Percentiles rank a stretch among this genome's conserved stretches.
phyloP scores from a whole-genome alignment of 2,329 filamentous ascomycete species.

The Penicillium concentricum region DNA sequence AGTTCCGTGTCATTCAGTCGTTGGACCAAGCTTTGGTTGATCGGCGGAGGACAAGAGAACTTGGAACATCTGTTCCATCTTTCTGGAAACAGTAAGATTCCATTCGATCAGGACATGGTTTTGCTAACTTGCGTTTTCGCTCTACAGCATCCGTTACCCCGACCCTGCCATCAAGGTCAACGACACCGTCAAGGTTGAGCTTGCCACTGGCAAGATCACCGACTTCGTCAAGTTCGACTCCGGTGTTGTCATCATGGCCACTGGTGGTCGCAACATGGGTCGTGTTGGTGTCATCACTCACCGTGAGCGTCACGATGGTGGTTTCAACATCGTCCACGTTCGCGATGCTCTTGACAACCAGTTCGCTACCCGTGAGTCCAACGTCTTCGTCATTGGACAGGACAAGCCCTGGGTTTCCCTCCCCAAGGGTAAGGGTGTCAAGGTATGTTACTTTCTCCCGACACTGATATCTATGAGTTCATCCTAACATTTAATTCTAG shows the following conservation, averaged over 20 bases:
- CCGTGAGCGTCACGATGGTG: conserved; percentile 99
- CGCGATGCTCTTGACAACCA: conserved; percentile 96
- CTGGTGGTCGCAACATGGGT: conserved; percentile 99
- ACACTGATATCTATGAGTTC: background rate
- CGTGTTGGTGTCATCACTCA: conserved; percentile 99
- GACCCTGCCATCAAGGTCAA: conserved; percentile 99
- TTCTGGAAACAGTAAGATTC: conserved; percentile 37
- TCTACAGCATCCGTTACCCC: conserved; percentile 91
- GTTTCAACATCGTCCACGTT: conserved; percentile 98
- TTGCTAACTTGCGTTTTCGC: conserved; percentile 32
- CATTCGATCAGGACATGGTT: conserved; percentile 20
- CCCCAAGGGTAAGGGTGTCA: conserved; percentile 99
- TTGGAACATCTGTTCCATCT: conserved; percentile 20
- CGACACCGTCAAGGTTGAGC: conserved; percentile 99
- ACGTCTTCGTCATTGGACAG: conserved; percentile 98
- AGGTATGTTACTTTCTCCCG: conserved; percentile 49
- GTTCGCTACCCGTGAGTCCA: conserved; percentile 98
- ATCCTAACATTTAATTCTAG: conserved; percentile 43
- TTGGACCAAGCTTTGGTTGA: conserved; percentile 99
- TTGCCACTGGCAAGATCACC: conserved; percentile 93
- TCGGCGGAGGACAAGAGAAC: conserved; percentile 42
- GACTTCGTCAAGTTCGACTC: conserved; percentile 99
- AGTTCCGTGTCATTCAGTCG: conserved; percentile 97
- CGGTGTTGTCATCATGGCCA: conserved; percentile 96
- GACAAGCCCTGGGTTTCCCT: conserved; percentile 99